Evolutionary conservation across 352 stramenopile species (phyloP), one percentile per base, ranked within the genome.

Genomic region (Poterioochromonas sp.): DNA sequence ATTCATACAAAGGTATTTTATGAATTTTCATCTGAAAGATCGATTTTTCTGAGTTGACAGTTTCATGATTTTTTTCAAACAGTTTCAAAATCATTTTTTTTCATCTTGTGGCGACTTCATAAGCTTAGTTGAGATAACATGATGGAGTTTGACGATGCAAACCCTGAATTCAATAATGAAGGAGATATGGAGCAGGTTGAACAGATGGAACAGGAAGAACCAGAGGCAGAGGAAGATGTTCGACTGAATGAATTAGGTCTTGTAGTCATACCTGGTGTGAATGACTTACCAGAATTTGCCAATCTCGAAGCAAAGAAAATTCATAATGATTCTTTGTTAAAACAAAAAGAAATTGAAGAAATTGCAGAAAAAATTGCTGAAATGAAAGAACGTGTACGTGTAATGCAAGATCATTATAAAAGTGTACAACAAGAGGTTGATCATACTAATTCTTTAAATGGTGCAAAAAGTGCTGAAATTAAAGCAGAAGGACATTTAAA

Each of bases 401-500:
- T 97, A 68, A 97, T 97, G 90, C 89, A 88, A 12, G 94, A 98
- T 83, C 94, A 98, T 82, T 80, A 97, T 58, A 95, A 96, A 81
- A 97, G 96, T 76, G 91, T 98, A 44, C 90, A 93, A 82, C 91
- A 97, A 79, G 93, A 98, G 81, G 86, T 97, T 0, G 79, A 93
- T 62, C 90, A 97, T 82, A 97, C 93, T 0, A 93, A 97, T 82
- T 89, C 89, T 54, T 82, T 98, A 15, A 84, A 96, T 41, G 87
- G 83, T 47, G 90, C 93, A 37, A 97, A 97, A 78, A 84, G 89
- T 43, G 94, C 93, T 80, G 93, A 97, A 83, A 89, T 97, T 35
- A 76, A 81, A 3, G 96, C 92, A 53, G 94, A 98, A 83, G 88
- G 94, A 82, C 93, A 97, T 84, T 89, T 97, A 79, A 83, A 88